phyloP scores from a whole-genome alignment of 352 stramenopile genomes.

The Globisporangium cylindrosporum region DNA sequence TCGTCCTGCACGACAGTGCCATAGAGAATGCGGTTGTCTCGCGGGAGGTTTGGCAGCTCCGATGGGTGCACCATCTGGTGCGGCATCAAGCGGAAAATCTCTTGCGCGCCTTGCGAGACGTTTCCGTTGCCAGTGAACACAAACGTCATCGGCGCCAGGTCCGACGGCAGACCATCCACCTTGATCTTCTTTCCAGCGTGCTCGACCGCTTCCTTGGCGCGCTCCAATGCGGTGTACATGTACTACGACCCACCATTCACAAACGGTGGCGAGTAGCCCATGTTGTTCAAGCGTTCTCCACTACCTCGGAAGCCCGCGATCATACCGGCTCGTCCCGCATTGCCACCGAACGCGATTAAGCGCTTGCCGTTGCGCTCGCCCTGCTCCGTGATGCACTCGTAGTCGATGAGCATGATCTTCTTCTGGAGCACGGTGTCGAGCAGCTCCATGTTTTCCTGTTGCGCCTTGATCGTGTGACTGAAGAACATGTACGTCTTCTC shows the following conservation, averaged over 20 bases:
- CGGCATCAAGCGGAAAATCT: constrained; percentile 94
- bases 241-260: constrained; percentile 92
- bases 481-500: constrained; percentile 98
- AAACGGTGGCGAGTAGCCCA: constrained; percentile 93
- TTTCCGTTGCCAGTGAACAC: constrained; percentile 94
- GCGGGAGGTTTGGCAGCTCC: constrained; percentile 75
- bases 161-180: constrained; percentile 67
- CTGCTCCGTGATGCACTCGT: constrained; percentile 93
- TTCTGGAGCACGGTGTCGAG: constrained; percentile 91
- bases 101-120: constrained; percentile 92
- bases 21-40: constrained; percentile 65
- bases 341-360: constrained; percentile 94
- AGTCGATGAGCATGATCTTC: constrained; percentile 94
- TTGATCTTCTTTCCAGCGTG: constrained; percentile 83
- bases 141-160: constrained; percentile 86
- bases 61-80: constrained; percentile 91
- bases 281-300: constrained; percentile 91
- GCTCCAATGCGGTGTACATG: constrained; percentile 92
- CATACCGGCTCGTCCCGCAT: constrained; percentile 93
- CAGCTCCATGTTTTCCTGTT: constrained; percentile 95
- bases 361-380: constrained; percentile 74
- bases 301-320: constrained; percentile 92
- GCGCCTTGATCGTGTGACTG: constrained; percentile 96
- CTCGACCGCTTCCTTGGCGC: constrained; percentile 82
- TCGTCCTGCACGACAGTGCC: constrained; percentile 76